These are phyloP conservation scores for Hanseniaspora uvarum DNA, from an alignment of 1,139 yeast genomes.

Conservation along the genomic window DNA sequence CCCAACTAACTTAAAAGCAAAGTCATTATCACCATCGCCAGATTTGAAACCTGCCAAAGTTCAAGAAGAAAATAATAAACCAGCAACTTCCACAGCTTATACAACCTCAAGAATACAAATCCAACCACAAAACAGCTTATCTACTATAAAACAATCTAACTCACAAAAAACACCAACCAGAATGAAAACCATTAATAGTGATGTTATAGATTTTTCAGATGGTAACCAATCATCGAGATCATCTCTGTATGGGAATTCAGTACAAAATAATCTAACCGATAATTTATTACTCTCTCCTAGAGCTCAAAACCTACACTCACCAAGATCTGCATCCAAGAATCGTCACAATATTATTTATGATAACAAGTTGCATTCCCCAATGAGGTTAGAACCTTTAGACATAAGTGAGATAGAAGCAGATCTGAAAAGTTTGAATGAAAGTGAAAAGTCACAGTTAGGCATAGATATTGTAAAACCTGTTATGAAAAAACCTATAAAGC, in stretches of 20 bases:
- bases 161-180: conserved; percentile 12
- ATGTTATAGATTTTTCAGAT: not conserved
- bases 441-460: conserved; percentile 2
- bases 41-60: not conserved
- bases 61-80: conserved; percentile 21
- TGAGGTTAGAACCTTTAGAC: conserved; percentile 18
- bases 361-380: conserved; percentile 29
- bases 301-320: conserved; percentile 20
- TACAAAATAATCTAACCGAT: conserved; percentile 2
- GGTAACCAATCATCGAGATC: conserved; percentile 17
- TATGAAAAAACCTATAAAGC: not conserved
- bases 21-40: conserved; percentile 3
- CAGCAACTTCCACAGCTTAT: conserved; percentile 31
- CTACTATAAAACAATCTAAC: not conserved
- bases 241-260: not conserved
- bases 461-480: not conserved
- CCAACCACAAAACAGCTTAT: not conserved
- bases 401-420: conserved; percentile 15
- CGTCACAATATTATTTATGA: conserved; percentile 28
- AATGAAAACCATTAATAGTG: not conserved
- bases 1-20: not conserved
- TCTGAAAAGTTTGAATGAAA: conserved; percentile 6
- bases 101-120: conserved; percentile 32
- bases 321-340: conserved; percentile 17
- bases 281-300: conserved; percentile 1